Evolutionary conservation across 208 protist genomes (phyloP), one percentile per base, ranked within the genome.

Genomic region (Acanthamoeba royreba): DNA sequence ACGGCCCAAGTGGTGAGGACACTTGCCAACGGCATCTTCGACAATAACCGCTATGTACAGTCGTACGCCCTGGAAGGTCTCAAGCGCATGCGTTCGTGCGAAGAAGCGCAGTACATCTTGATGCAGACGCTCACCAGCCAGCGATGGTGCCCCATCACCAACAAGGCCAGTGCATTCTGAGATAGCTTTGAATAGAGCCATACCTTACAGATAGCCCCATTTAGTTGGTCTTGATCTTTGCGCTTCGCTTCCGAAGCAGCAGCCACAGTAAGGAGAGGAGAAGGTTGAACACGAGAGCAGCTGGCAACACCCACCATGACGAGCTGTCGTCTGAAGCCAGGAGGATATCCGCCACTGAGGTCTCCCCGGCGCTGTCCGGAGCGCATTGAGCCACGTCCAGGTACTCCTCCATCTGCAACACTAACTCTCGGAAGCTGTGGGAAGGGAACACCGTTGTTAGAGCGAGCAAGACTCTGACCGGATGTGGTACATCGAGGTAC

Each of bases 141-240:
- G 38, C 28, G 66, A 1, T 79, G 66, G 66, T 79, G 66, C 38
- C 66, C 66, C 33, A 79, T 79, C 66, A 79, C 66, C 38, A 79
- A 31, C 66, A 79, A 79, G 66, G 33, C 28, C 25, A 79, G 66
- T 40, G 66, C 66, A 0, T 79, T 79, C 66, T 79, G 31, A 79
- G 25, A n/a, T n/a, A n/a, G n/a, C n/a, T n/a, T n/a, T n/a, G n/a
- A n/a, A n/a, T n/a, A n/a, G n/a, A n/a, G n/a, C n/a, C n/a, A n/a
- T n/a, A n/a, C n/a, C n/a, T n/a, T n/a, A n/a, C n/a, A n/a, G n/a
- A n/a, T n/a, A n/a, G n/a, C 49, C 49, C 13, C 49, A 40, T 1
- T 87, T 22, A 87, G 47, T 87, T 87, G 46, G 79, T 87, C 33
- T 87, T 87, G 47, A 87, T 33, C 47, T 87, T 87, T 28, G 33